Conservation (phyloP, 345 rosid genomes). For the Ceriops decandra region DNA sequence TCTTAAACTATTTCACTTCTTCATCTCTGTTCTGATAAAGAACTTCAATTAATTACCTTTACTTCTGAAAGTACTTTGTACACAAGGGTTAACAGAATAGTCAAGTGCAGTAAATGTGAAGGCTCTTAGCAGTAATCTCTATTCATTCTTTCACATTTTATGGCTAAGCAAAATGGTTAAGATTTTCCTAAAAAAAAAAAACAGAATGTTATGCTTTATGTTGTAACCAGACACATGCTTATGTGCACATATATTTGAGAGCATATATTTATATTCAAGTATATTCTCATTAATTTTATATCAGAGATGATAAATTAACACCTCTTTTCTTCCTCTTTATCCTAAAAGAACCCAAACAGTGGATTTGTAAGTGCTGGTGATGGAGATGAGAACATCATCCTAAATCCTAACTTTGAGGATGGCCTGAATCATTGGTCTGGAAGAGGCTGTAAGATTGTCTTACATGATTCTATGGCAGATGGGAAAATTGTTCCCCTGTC, state of each 20-base stretch:
- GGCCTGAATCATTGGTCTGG: conserved; percentile 89
- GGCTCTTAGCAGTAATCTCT: no score
- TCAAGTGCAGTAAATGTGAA: no score
- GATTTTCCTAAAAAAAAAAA: no score
- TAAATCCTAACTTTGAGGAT: conserved; percentile 74
- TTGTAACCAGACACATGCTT: no score
- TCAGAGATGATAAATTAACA: background rate
- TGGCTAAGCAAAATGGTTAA: no score
- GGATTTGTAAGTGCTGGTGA: conserved; percentile 9
- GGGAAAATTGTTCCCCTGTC: conserved; percentile 66
- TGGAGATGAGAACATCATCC: conserved; percentile 54
- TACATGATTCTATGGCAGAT: conserved; percentile 73
- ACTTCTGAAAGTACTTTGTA: background rate
- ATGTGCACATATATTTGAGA: no score
- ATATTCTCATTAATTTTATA: background rate
- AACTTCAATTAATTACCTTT: background rate
- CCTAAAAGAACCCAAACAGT: conserved; percentile 9
- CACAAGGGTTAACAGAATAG: no score
- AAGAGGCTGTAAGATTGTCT: conserved; percentile 75
- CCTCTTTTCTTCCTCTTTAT: background rate
- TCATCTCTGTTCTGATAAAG: background rate
- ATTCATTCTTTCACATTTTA: background rate
- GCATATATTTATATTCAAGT: background rate
- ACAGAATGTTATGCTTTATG: no score
- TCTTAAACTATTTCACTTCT: conserved; percentile 5